phyloP scores from a whole-genome alignment of 73 alveolate species.

The Effrenium voratum region DNA sequence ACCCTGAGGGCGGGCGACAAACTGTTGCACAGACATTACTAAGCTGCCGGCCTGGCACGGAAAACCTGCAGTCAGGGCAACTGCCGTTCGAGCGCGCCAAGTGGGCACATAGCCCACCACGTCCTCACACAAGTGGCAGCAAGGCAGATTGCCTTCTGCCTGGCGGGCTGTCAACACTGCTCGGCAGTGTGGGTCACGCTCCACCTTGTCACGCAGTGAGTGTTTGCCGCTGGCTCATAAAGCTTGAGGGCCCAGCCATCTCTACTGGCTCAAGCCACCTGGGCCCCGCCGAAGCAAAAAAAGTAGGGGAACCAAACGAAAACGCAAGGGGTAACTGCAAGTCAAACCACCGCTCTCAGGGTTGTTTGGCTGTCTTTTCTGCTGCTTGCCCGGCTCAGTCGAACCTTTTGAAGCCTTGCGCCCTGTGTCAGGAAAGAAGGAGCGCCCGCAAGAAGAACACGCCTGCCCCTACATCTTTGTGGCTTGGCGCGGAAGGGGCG shows the following conservation, averaged over 20 bases:
- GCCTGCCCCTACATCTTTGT: too few species aligned
- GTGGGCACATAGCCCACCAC: not conserved
- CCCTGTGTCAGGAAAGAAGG: too few species aligned
- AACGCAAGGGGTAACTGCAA: too few species aligned
- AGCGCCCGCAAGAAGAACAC: too few species aligned
- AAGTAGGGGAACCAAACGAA: too few species aligned
- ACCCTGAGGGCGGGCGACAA: not conserved
- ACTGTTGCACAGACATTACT: not conserved
- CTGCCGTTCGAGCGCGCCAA: not conserved
- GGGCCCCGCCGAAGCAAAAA: too few species aligned
- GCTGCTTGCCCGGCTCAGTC: too few species aligned
- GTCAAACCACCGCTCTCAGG: too few species aligned
- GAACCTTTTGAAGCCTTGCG: too few species aligned
- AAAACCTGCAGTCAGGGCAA: not conserved
- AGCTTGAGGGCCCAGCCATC: not conserved
- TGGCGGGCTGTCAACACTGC: not conserved
- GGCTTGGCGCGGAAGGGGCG: too few species aligned
- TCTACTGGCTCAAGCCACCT: not conserved
- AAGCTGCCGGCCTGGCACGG: constrained; percentile 14
- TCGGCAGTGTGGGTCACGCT: not conserved
- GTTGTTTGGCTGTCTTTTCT: too few species aligned
- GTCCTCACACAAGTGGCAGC: not conserved
- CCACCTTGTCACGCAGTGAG: not conserved
- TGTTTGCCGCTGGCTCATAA: not conserved
- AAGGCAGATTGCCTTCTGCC: not conserved